These are phyloP conservation scores for Naganishia kalamii DNA, from an alignment of 768 basidiomycete genomes.

Conservation along the genomic window DNA sequence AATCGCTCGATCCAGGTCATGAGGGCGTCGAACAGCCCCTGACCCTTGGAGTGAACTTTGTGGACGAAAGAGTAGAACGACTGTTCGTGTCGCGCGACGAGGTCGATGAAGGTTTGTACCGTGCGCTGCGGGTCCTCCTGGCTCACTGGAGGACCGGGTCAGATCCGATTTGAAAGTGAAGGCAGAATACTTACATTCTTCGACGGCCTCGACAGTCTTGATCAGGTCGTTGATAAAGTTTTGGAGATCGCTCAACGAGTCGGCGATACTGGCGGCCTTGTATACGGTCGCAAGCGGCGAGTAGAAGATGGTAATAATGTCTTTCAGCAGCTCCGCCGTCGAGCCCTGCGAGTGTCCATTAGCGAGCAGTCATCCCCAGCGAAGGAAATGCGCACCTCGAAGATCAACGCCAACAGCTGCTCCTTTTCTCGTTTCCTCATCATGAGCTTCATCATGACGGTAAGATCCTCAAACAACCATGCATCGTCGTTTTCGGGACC, in stretches of 20 bases:
- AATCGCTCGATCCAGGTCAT: constrained; percentile 98
- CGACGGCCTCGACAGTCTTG: constrained; percentile 81
- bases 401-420: constrained; percentile 83
- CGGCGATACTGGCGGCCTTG: constrained; percentile 90
- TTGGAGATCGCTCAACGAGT: constrained; percentile 84
- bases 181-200: constrained; percentile 62
- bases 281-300: constrained; percentile 93
- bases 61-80: constrained; percentile 95
- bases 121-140: constrained; percentile 76
- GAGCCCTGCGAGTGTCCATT: constrained; percentile 61
- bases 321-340: constrained; percentile 89
- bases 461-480: constrained; percentile 91
- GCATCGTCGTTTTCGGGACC: constrained; percentile 91
- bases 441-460: constrained; percentile 69
- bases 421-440: constrained; percentile 78
- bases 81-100: constrained; percentile 89
- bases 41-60: constrained; percentile 95
- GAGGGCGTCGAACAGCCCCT: constrained; percentile 82
- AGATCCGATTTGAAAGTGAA: not conserved
- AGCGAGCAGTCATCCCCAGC: not conserved
- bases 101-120: constrained; percentile 86
- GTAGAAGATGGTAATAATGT: constrained; percentile 99
- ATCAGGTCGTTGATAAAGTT: constrained; percentile 93
- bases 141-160: constrained; percentile 53
- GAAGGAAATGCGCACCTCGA: constrained; percentile 59